Evolutionary conservation across 1,139 yeast species (phyloP), one percentile per base, ranked within the genome.

Genomic region (Saccharomyces hybrid): DNA sequence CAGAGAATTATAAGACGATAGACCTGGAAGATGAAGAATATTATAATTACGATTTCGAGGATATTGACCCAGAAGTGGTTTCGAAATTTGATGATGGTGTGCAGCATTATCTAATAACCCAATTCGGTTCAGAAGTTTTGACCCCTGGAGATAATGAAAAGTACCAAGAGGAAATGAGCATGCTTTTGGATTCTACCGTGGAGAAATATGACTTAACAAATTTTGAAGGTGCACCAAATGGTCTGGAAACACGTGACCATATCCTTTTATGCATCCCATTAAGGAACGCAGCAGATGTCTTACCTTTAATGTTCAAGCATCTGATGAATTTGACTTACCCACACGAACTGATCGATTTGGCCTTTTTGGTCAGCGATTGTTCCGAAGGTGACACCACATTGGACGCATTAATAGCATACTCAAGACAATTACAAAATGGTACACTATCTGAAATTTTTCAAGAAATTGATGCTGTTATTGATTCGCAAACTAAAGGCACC

Each of bases 321-420:
- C 73, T 89, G 68, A 86, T 86, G 89, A 88, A 88, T 68, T 75
- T 89, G 69, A 86, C 95, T 2, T 89, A 89, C 68, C 90, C 89
- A 56, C 97, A 89, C 68, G 77, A 80, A 29, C 74, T 87, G 60
- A 85, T 89, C 56, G 97, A 89, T 71, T 76, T 89, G 60, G 95
- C 93, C 31, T 88, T 89, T 66, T 75, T 89, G 65, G 93, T 89
- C 5, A 84, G 93, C 53, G 97, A 89, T 70, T 86, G 93, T 64
- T 81, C 89, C 1, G 84, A 84, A 59, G 80, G 77, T 42, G 98
- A 91, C 67, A 76, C 78, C 53, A 88, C 97, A 0, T 71, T 86
- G 61, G 84, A 84, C 55, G 78, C 84, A 1, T 78, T 88, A 19
- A 78, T 84, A 60, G 83, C 84, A 53, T 85, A 81, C 65, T 76